Percentiles rank a stretch among this genome's conserved stretches.
These are phyloP conservation scores for Globomyces sp. DNA, from an alignment of 371 early-diverging fungal genomes.

Conservation along the genomic window DNA sequence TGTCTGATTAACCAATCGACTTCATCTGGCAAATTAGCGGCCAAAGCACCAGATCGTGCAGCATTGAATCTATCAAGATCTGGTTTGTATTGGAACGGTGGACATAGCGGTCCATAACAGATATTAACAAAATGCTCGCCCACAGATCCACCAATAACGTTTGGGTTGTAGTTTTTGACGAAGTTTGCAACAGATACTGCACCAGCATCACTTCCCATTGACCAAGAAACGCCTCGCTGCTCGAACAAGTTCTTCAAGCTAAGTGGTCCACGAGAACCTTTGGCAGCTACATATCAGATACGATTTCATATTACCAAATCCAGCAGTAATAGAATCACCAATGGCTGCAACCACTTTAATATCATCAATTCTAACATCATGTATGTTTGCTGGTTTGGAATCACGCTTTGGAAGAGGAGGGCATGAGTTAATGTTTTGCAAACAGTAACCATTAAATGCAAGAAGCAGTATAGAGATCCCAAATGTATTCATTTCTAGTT, in stretches of 20 bases:
- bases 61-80: slow-evolving; percentile 58
- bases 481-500: too few relatives aligned
- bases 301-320: slow-evolving; percentile 44
- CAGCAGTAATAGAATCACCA: slow-evolving; percentile 73
- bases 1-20: slow-evolving; percentile 27
- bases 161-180: slow-evolving; percentile 43
- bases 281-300: slow-evolving; percentile 13
- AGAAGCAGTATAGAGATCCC: neutral
- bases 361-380: slow-evolving; percentile 34
- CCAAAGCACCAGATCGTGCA: slow-evolving; percentile 48
- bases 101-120: slow-evolving; percentile 31
- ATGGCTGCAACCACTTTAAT: slow-evolving; percentile 60
- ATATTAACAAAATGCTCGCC: slow-evolving; percentile 53
- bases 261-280: slow-evolving; percentile 16
- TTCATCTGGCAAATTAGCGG: slow-evolving; percentile 29
- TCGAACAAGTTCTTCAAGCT: slow-evolving; percentile 52
- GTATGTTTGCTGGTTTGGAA: slow-evolving; percentile 14
- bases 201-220: slow-evolving; percentile 57
- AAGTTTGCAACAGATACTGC: slow-evolving; percentile 62
- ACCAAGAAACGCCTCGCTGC: slow-evolving; percentile 65
- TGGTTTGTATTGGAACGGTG: slow-evolving; percentile 28
- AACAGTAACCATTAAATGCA: neutral
- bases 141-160: slow-evolving; percentile 49
- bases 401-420: slow-evolving; percentile 6
- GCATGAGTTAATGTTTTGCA: neutral